Percentiles rank a stretch among this genome's conserved stretches.
Evolutionary conservation across 179 eudicot genomes (phyloP).

Genomic region (Gypsophila paniculata): DNA sequence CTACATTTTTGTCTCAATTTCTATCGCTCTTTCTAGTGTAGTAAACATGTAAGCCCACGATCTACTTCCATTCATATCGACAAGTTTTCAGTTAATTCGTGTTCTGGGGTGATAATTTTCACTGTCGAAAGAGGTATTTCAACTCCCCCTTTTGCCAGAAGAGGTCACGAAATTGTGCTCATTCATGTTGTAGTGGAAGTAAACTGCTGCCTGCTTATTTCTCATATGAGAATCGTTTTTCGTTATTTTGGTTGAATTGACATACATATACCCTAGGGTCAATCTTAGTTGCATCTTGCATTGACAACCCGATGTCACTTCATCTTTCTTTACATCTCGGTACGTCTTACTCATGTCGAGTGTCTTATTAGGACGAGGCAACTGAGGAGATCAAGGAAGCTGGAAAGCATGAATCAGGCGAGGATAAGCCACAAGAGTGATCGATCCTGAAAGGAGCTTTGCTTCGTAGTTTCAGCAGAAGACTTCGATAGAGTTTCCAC

Average conservation of each 20-base stretch:
- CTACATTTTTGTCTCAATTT: too few relatives aligned
- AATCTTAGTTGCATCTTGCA: neutral
- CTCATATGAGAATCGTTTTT: neutral
- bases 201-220: neutral
- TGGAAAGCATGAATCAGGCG: constrained; percentile 33
- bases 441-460: constrained; percentile 15
- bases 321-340: neutral
- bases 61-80: too few relatives aligned
- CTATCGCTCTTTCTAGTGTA: too few relatives aligned
- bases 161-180: neutral
- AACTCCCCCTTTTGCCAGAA: neutral
- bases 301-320: neutral
- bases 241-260: neutral
- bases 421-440: constrained; percentile 41
- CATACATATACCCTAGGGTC: neutral
- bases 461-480: constrained; percentile 26
- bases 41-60: too few relatives aligned
- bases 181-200: neutral
- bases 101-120: neutral
- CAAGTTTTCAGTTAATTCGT: too few relatives aligned
- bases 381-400: constrained; percentile 51
- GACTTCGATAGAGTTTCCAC: constrained; percentile 24
- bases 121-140: neutral
- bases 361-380: constrained; percentile 35
- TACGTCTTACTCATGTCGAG: constrained; percentile 7